Base-by-base conservation (phyloP, 176 grass and related monocot genomes). In the Pontederia crassipes region DNA sequence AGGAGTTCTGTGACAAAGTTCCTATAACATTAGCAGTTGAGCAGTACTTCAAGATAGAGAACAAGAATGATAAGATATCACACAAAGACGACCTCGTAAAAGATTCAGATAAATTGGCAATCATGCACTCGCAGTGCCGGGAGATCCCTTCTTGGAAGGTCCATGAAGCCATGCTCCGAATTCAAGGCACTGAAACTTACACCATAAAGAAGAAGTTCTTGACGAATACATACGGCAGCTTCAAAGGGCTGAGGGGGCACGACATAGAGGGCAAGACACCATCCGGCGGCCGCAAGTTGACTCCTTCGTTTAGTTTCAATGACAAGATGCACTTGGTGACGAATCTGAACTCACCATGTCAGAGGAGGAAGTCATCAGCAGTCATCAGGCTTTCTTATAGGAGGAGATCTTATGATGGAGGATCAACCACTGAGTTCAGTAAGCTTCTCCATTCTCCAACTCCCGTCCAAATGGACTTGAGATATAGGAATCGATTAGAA, bases 251-350 rank as follows among this genome's bases (percentile, higher is more conserved):
- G 26, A 91, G 73, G 58, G 92, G 65, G 59, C 57, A 76, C 64
- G 83, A 90, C 32, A 49, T 49, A 52, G 92, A 90, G 32, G 86
- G 85, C 67, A 76, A 64, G 69, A 71, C 73, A 26, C 84, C 84
- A 17, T 88, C 79, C 27, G 72, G 74, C 53, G 65, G 88, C 48
- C 73, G 74, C 29, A 74, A 79, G 74, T 65, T 91, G 49, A 54
- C 88, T 56, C 84, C 89, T 17, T 97, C 93, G 51, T 59, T 92
- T 27, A 91, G 87, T 72, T 91, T 97, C 46, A 97, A 83, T 57
- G 81, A 91, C n/a, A 91, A 47, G 69, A 74, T 84, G 48, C 77
- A 87, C 18, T 77, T 77, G 29, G 18, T 74, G n/a, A 61, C 83
- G 14, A 58, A 67, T 40, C 80, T 67, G 24, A 85, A 81, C 58